These are phyloP conservation scores for Jimgerdemannia lactiflua DNA, from an alignment of 192 early-diverging fungal genomes.

Conservation along the genomic window DNA sequence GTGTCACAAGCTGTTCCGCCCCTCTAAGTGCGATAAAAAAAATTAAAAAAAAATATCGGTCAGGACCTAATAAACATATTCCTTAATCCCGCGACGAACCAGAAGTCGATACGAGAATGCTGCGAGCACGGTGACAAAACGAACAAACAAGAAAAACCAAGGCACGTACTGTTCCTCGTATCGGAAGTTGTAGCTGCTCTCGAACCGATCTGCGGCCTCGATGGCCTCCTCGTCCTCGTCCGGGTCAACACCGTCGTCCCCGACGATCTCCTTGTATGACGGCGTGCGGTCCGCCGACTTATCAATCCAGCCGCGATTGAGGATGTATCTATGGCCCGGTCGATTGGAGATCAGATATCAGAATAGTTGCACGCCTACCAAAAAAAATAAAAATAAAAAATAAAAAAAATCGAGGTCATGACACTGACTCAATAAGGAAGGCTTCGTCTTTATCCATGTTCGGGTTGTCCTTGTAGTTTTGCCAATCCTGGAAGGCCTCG, in stretches of 20 bases:
- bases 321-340: constrained; percentile 56
- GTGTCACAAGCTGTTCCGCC: constrained; percentile 62
- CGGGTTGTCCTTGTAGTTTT: constrained; percentile 46
- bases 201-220: constrained; percentile 83
- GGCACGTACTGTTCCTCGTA: constrained; percentile 79
- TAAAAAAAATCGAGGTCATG: background rate
- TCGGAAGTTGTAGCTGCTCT: constrained; percentile 90
- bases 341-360: background rate
- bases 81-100: no score
- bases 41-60: background rate
- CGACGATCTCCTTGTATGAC: constrained; percentile 71
- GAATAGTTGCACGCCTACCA: background rate
- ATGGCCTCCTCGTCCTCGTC: constrained; percentile 75
- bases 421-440: constrained; percentile 79
- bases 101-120: constrained; percentile 2
- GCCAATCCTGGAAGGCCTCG: constrained; percentile 59
- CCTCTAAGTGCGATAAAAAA: constrained; percentile 32
- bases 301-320: constrained; percentile 95
- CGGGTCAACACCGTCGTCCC: constrained; percentile 45
- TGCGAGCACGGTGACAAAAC: constrained; percentile 2
- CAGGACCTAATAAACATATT: no score
- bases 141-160: background rate
- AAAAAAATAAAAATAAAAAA: background rate
- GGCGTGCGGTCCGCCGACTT: constrained; percentile 60
- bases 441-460: constrained; percentile 49